Conservation (phyloP, 371 early-diverging fungal species). For the Paramicrosporidium saccamoebae region DNA sequence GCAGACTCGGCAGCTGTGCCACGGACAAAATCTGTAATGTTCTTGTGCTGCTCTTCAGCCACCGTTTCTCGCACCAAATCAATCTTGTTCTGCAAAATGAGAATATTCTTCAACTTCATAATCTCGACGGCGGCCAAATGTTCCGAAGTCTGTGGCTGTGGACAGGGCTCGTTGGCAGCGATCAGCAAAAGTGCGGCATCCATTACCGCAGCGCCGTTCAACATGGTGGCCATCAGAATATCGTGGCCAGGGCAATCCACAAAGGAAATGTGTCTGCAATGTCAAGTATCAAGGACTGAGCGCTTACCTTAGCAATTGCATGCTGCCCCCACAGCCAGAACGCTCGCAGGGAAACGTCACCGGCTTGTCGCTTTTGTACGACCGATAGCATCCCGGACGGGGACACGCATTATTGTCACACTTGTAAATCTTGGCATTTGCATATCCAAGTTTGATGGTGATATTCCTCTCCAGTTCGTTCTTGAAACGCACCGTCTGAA, state of each 20-base stretch:
- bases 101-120: conserved; percentile 91
- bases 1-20: conserved; percentile 82
- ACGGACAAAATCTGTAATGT: conserved; percentile 78
- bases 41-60: conserved; percentile 74
- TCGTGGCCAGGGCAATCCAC: conserved; percentile 99
- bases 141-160: conserved; percentile 98
- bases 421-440: conserved; percentile 98
- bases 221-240: conserved; percentile 99
- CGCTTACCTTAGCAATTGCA: conserved; percentile 31
- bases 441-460: conserved; percentile 99
- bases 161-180: conserved; percentile 98
- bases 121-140: conserved; percentile 99
- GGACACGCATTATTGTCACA: conserved; percentile 72
- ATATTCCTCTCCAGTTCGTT: conserved; percentile 98
- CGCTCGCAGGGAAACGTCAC: conserved; percentile 71
- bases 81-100: conserved; percentile 99
- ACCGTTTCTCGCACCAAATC: conserved; percentile 89
- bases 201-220: conserved; percentile 99
- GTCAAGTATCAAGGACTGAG: neutral
- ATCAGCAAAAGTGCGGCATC: conserved; percentile 96
- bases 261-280: conserved; percentile 82
- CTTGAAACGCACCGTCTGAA: conserved; percentile 97
- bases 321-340: conserved; percentile 49
- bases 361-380: conserved; percentile 48
- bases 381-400: conserved; percentile 79